Conservation (phyloP, 306 rosid species). For the Cicer arietinum region DNA sequence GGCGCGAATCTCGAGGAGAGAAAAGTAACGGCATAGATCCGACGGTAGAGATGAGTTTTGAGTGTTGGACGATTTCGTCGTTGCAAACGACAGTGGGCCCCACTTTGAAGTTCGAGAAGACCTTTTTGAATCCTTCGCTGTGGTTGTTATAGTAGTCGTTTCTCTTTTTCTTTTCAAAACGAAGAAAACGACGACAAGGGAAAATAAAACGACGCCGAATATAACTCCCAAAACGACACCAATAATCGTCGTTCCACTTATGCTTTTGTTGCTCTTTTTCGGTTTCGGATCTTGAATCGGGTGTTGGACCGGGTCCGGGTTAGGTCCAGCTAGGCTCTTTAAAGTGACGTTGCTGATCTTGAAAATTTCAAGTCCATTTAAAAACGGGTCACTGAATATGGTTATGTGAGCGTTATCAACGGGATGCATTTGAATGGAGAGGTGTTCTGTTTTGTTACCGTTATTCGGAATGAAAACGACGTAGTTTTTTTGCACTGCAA, state of each 20-base stretch:
- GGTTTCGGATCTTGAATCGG: not conserved
- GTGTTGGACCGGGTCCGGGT: conserved; percentile 41
- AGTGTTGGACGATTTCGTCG: conserved; percentile 37
- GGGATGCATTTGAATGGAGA: conserved; percentile 42
- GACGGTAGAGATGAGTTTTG: conserved; percentile 42
- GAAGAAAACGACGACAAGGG: not conserved
- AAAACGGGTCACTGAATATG: not conserved
- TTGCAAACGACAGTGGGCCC: conserved; percentile 46
- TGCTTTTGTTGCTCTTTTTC: not conserved
- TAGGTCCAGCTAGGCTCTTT: conserved; percentile 51
- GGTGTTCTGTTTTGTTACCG: conserved; percentile 19
- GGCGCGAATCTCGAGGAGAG: conserved; percentile 43
- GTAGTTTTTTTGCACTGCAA: conserved; percentile 42
- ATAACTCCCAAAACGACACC: conserved; percentile 22
- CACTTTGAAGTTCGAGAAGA: conserved; percentile 42
- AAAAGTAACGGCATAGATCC: conserved; percentile 50
- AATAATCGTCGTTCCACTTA: not conserved
- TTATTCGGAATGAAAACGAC: not conserved
- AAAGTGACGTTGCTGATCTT: conserved; percentile 24
- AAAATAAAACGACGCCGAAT: conserved; percentile 27
- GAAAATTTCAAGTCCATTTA: conserved; percentile 65
- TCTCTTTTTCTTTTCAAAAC: not conserved
- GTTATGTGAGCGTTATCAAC: fast-evolving
- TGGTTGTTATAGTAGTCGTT: not conserved
- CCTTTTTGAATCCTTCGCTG: not conserved